These are phyloP conservation scores for Tilletia caries DNA, from an alignment of 1,284 basidiomycete genomes.

Conservation along the genomic window DNA sequence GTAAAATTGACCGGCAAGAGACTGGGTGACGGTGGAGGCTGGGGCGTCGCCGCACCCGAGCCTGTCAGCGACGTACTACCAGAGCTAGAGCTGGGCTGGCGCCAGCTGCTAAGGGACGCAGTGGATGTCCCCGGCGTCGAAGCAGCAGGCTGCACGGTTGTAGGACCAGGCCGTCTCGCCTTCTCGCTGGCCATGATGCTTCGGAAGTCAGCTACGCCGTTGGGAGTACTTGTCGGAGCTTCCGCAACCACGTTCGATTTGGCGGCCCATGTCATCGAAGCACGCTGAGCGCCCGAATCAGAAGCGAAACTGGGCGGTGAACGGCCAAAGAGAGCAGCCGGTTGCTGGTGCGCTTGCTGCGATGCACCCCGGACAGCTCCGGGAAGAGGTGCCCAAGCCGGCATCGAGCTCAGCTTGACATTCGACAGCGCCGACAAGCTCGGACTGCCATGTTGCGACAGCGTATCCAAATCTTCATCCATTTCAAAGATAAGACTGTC, in stretches of 20 bases:
- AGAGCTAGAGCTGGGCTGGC: neutral
- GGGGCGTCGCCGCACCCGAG: conserved; percentile 26
- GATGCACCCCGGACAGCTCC: neutral
- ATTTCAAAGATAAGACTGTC: conserved; percentile 64
- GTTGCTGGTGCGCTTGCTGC: neutral
- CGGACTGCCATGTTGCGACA: neutral
- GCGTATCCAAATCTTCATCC: conserved; percentile 60
- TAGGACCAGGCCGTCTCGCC: conserved; percentile 25
- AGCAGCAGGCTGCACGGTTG: neutral
- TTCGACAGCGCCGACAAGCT: neutral
- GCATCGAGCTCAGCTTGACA: neutral
- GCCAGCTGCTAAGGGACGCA: neutral
- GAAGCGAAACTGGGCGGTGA: conserved; percentile 16
- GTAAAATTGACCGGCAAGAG: conserved; percentile 28
- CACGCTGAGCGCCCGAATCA: conserved; percentile 6
- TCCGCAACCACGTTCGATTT: conserved; percentile 27
- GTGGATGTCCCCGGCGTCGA: conserved; percentile 12
- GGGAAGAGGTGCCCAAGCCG: neutral
- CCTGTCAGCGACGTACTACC: neutral
- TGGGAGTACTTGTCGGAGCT: conserved; percentile 33
- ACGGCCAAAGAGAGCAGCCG: neutral
- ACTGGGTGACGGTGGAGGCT: conserved; percentile 21
- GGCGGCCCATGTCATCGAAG: conserved; percentile 23
- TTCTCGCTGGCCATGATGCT: conserved; percentile 69
- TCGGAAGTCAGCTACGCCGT: conserved; percentile 64